Percentiles rank a stretch among this genome's conserved stretches.
Evolutionary conservation across 345 rosid species (phyloP).

Genomic region (Citropsis articulata): DNA sequence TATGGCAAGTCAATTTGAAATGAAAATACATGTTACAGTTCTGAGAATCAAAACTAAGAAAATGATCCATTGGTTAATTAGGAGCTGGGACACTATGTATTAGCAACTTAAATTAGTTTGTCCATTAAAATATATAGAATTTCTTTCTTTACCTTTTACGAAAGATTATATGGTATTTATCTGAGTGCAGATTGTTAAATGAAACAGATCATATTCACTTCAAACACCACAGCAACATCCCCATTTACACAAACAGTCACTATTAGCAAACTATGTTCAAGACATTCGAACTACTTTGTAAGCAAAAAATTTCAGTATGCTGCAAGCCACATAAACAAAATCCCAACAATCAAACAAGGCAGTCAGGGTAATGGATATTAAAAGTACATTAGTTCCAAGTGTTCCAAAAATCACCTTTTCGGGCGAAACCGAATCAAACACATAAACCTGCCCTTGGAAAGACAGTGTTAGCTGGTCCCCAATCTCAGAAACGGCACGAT

Average conservation of each 20-base stretch:
- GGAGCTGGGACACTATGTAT: neutral
- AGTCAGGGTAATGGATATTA: neutral
- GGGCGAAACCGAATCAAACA: conserved; percentile 64
- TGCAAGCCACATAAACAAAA: neutral
- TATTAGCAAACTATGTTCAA: neutral
- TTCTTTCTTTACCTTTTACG: neutral
- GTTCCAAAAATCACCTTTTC: conserved; percentile 47
- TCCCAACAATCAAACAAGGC: neutral
- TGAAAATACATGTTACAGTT: neutral
- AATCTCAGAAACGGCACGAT: conserved; percentile 39
- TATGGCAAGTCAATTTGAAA: neutral
- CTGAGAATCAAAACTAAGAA: neutral
- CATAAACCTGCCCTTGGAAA: conserved; percentile 77
- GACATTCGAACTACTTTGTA: neutral
- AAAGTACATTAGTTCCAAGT: neutral
- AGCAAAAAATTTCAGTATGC: neutral
- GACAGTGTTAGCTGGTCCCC: conserved; percentile 70
- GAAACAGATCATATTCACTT: neutral
- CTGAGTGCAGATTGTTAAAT: neutral
- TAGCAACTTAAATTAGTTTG: neutral
- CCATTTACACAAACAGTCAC: neutral
- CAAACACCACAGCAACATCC: neutral
- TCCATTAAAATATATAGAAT: neutral
- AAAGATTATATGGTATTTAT: too few relatives aligned
- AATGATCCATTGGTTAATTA: neutral